Evolutionary conservation across 1,284 basidiomycete species (phyloP).

Genomic region (Ganoderma leucocontextum): DNA sequence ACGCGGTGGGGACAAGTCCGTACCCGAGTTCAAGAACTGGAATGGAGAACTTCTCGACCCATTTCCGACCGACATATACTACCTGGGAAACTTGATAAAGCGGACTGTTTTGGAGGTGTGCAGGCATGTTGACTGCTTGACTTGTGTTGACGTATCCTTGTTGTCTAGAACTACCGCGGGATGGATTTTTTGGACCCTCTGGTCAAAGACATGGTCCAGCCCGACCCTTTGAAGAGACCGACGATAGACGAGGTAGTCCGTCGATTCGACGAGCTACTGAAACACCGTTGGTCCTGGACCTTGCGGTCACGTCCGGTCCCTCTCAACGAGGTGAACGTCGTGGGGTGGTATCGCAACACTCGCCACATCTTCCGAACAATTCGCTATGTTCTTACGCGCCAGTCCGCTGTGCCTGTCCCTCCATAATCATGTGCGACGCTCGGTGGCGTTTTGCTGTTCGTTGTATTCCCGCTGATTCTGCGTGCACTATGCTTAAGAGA

Average conservation of each 20-base stretch:
- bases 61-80: conserved; percentile 43
- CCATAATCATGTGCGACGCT: not conserved
- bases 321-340: not conserved
- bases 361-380: not conserved
- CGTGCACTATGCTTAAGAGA: not conserved
- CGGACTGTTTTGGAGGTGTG: conserved; percentile 39
- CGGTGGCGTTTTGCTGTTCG: not conserved
- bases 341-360: not conserved
- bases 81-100: conserved; percentile 38
- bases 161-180: conserved; percentile 26
- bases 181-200: conserved; percentile 43
- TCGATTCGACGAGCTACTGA: conserved; percentile 12
- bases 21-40: conserved; percentile 30
- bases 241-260: conserved; percentile 20
- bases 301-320: not conserved
- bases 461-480: not conserved
- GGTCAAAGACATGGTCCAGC: conserved; percentile 41
- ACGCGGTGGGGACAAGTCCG: conserved; percentile 29
- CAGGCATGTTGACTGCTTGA: too few relatives aligned
- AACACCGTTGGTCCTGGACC: too few relatives aligned
- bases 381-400: not conserved
- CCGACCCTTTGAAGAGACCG: conserved; percentile 40
- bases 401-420: not conserved
- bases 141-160: too few relatives aligned
- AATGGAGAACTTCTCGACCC: conserved; percentile 32